Evolutionary conservation across 2,329 filamentous ascomycete species (phyloP), one percentile per base, ranked within the genome.

Genomic region (Stachybotrys elegans): DNA sequence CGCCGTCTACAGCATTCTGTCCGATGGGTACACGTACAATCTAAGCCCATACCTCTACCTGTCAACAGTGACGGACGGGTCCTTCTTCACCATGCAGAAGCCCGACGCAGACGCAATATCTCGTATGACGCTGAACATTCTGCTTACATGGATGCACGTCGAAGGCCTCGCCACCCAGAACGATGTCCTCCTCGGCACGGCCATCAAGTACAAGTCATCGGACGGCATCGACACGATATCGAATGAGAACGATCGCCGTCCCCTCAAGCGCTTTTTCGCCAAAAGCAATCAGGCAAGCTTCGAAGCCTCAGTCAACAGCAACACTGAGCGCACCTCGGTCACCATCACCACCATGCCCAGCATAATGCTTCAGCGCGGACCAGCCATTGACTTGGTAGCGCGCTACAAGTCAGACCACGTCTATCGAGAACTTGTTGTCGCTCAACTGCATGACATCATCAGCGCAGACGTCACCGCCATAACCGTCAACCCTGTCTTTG

Each of bases 401-500:
- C 34, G 34, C 14, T 36, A 36, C 17, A 67, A 73, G 7, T 4
- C 34, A 4, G 34, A 36, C 21, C 6, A 36, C 19, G 17, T 16
- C 14, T 36, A 36, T 17, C 7, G 17, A 36, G 17, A 13, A 7
- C 6, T 36, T 4, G 34, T 20, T 4, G 12, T 36, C 5, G 13
- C 34, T 13, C 34, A 36, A 13, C 6, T 19, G 5, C 34, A 20
- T 17, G 21, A 11, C 17, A 36, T 36, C 22, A 70, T 74, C 22
- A 51, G 61, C 4, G 50, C 60, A 3, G 65, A 73, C 40, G 63
- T 72, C 4, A 48, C 55, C 3, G 61, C 64, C 1, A 66, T 75
- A 21, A 54, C 71, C 1, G 52, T 72, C 12, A 73, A 73, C 43
- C 67, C 71, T 1, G 61, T 75, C 1, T 75, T 74, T 43, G 70